Conservation (phyloP, 805 yeast genomes). For the Ogataea trehalophila region DNA sequence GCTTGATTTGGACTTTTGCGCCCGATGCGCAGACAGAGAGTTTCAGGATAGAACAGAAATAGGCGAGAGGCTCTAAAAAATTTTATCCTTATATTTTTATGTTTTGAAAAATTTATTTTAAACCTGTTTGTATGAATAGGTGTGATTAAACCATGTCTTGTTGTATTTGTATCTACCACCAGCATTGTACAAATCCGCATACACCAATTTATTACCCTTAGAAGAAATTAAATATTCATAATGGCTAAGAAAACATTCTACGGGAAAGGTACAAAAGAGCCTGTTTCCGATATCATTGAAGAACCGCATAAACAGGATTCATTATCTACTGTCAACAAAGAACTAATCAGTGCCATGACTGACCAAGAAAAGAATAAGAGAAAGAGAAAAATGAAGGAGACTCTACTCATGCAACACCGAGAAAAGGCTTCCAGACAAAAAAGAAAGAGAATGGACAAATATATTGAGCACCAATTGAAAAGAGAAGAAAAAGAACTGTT, state of each 20-base stretch:
- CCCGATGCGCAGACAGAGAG: no score
- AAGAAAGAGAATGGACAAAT: constrained; percentile 79
- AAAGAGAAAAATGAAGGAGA: constrained; percentile 59
- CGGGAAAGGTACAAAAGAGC: constrained; percentile 5
- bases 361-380: constrained; percentile 58
- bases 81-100: constrained; percentile 1
- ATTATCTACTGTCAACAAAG: background rate
- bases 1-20: no score
- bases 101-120: background rate
- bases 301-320: background rate
- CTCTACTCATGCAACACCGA: constrained; percentile 50
- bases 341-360: constrained; percentile 54
- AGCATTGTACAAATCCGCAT: background rate
- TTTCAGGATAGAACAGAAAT: no score
- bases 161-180: background rate
- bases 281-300: background rate
- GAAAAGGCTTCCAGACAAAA: constrained; percentile 72
- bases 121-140: background rate
- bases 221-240: background rate
- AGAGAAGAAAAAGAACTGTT: constrained; percentile 82
- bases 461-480: constrained; percentile 83
- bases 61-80: background rate
- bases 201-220: background rate
- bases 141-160: no score
- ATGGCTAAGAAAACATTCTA: constrained; percentile 12